Conservation (phyloP, 129 eudicot genomes). For the Saussurea involucrata region DNA sequence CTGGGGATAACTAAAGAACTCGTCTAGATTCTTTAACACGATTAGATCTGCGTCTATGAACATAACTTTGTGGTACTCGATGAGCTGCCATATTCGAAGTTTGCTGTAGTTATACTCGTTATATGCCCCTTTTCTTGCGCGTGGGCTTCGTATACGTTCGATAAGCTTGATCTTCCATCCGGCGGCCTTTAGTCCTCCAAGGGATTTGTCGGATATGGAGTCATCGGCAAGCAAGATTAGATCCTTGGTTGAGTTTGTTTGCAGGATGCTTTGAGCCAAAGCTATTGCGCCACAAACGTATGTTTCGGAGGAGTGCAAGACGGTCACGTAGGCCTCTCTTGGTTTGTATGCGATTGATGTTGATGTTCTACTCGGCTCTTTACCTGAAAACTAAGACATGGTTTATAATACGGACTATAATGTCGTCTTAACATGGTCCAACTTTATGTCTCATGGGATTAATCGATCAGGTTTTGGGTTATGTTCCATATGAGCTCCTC, state of each 20-base stretch:
- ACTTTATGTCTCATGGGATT: not conserved
- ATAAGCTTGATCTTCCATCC: conserved; percentile 82
- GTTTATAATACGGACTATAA: not conserved
- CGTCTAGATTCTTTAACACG: conserved; percentile 49
- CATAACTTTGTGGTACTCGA: conserved; percentile 57
- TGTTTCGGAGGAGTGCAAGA: conserved; percentile 70
- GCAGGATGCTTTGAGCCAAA: conserved; percentile 77
- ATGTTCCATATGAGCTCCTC: no score
- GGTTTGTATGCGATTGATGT: not conserved
- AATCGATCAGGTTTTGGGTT: no score
- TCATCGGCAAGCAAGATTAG: conserved; percentile 65
- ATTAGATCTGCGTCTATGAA: conserved; percentile 73
- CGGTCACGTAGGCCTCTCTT: conserved; percentile 75
- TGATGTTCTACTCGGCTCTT: not conserved
- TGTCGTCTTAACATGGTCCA: not conserved
- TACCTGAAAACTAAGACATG: conserved; percentile 11
- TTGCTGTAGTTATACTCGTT: conserved; percentile 86
- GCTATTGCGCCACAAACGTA: conserved; percentile 89
- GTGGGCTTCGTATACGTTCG: conserved; percentile 66
- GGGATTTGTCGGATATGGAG: conserved; percentile 44
- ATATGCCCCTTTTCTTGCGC: conserved; percentile 50
- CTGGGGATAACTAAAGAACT: conserved; percentile 53
- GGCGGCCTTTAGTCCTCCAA: conserved; percentile 42
- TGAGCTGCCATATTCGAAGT: conserved; percentile 75
- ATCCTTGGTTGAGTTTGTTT: conserved; percentile 62